These are phyloP conservation scores for Kandelia obovata DNA, from an alignment of 345 rosid species.

Conservation along the genomic window DNA sequence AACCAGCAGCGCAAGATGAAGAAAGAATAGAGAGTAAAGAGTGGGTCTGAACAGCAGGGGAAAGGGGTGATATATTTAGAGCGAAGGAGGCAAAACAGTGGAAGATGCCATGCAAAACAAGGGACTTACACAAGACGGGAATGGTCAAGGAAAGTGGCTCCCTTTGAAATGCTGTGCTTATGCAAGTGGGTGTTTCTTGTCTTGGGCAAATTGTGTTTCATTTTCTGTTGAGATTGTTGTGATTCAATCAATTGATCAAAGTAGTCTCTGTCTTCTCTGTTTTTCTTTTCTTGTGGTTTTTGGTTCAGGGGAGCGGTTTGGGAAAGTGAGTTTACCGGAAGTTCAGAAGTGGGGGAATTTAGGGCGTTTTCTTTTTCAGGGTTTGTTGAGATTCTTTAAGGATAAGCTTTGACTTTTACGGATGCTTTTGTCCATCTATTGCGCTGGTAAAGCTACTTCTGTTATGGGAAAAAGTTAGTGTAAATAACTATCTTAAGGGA, in stretches of 20 bases:
- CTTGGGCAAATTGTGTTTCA: too few species aligned
- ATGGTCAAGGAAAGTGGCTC: slow-evolving; percentile 16
- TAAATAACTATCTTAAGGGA: not conserved
- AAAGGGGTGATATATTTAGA: not conserved
- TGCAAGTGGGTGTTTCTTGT: slow-evolving; percentile 1
- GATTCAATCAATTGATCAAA: too few species aligned
- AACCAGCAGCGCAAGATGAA: not conserved
- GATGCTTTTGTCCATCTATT: not conserved
- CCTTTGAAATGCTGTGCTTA: not conserved
- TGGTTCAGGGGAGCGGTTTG: not conserved
- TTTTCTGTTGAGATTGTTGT: too few species aligned
- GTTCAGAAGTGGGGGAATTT: too few species aligned
- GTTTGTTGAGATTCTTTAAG: too few species aligned
- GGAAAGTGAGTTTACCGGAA: too few species aligned
- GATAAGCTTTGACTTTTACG: too few species aligned
- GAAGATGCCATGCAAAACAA: slow-evolving; percentile 39
- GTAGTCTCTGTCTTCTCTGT: not conserved
- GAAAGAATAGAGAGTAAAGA: not conserved
- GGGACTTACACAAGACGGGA: slow-evolving; percentile 31
- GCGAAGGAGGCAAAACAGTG: slow-evolving; percentile 6
- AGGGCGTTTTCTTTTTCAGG: too few species aligned
- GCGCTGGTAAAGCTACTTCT: not conserved
- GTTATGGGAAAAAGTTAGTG: not conserved
- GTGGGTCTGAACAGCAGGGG: not conserved
- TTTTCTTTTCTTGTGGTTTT: not conserved